These are phyloP conservation scores for Nakataea oryzae DNA, from an alignment of 2,329 filamentous ascomycete genomes.

Conservation along the genomic window DNA sequence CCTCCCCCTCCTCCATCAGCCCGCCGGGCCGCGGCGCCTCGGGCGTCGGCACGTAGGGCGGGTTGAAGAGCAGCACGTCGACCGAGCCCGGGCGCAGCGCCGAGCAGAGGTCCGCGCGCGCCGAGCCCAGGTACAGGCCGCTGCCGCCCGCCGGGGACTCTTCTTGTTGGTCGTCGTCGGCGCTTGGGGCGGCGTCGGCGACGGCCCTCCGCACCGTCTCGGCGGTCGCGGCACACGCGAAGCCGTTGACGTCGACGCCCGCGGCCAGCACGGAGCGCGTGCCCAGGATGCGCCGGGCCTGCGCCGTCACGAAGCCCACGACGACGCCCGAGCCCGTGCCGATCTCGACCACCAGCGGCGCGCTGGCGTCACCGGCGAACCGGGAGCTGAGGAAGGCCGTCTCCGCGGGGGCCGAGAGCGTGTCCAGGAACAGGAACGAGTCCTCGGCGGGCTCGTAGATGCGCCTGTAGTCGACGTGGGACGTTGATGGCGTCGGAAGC, in stretches of 20 bases:
- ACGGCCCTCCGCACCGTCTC: constrained; percentile 52
- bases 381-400: constrained; percentile 54
- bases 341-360: constrained; percentile 68
- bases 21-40: constrained; percentile 43
- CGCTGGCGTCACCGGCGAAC: constrained; percentile 37
- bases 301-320: constrained; percentile 75
- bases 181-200: constrained; percentile 13
- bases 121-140: constrained; percentile 51
- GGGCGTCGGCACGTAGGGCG: constrained; percentile 86
- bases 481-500: constrained; percentile 89
- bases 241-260: constrained; percentile 74
- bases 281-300: constrained; percentile 64
- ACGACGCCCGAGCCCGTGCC: constrained; percentile 90
- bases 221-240: constrained; percentile 68
- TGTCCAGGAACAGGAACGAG: constrained; percentile 88
- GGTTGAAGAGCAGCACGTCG: constrained; percentile 91
- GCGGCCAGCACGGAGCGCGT: constrained; percentile 50
- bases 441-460: constrained; percentile 96
- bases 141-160: constrained; percentile 20
- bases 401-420: constrained; percentile 64
- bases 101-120: constrained; percentile 60
- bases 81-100: constrained; percentile 49
- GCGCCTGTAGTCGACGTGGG: constrained; percentile 77
- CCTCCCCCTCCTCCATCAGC: constrained; percentile 12
- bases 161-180: neutral